phyloP scores from a whole-genome alignment of 2,329 filamentous ascomycete genomes.

The Penicillium sp. region DNA sequence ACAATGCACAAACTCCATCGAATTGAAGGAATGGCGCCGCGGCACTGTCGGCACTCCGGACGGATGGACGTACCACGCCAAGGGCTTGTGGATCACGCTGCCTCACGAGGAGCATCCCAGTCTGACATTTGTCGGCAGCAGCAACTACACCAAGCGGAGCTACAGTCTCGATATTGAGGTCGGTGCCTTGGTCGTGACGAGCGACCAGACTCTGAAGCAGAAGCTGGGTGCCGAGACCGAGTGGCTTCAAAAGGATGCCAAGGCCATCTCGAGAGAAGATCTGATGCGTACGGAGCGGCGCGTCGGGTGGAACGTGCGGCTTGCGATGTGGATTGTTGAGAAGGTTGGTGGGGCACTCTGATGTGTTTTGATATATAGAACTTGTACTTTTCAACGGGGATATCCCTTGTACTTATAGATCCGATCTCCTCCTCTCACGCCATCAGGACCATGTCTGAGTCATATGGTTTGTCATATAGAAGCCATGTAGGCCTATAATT shows the following conservation, averaged over 20 bases:
- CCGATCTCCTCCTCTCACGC: background rate
- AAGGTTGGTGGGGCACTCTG: slow-evolving; percentile 82
- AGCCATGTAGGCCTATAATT: too few relatives aligned
- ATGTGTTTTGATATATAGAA: slow-evolving; percentile 12
- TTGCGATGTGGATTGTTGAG: slow-evolving; percentile 92
- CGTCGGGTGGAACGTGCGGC: slow-evolving; percentile 75
- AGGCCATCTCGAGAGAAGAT: slow-evolving; percentile 66
- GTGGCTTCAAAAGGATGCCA: slow-evolving; percentile 73
- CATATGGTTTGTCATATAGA: background rate
- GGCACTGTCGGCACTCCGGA: slow-evolving; percentile 75
- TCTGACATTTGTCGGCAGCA: slow-evolving; percentile 81
- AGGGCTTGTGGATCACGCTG: slow-evolving; percentile 82
- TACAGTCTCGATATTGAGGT: slow-evolving; percentile 90
- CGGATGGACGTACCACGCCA: slow-evolving; percentile 97
- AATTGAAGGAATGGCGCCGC: slow-evolving; percentile 79
- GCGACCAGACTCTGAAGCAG: slow-evolving; percentile 64
- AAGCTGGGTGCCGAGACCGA: slow-evolving; percentile 73
- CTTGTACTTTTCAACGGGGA: background rate
- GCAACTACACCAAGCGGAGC: slow-evolving; percentile 91
- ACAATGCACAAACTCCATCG: slow-evolving; percentile 56
- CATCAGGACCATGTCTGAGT: background rate
- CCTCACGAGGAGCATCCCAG: slow-evolving; percentile 60
- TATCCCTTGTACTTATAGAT: slow-evolving; percentile 8
- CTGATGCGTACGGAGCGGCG: slow-evolving; percentile 75
- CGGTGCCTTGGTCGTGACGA: slow-evolving; percentile 79